Percentiles rank a stretch among this genome's conserved stretches.
Evolutionary conservation across 495 filamentous ascomycete genomes (phyloP).

Genomic region (Thozetella sp.): DNA sequence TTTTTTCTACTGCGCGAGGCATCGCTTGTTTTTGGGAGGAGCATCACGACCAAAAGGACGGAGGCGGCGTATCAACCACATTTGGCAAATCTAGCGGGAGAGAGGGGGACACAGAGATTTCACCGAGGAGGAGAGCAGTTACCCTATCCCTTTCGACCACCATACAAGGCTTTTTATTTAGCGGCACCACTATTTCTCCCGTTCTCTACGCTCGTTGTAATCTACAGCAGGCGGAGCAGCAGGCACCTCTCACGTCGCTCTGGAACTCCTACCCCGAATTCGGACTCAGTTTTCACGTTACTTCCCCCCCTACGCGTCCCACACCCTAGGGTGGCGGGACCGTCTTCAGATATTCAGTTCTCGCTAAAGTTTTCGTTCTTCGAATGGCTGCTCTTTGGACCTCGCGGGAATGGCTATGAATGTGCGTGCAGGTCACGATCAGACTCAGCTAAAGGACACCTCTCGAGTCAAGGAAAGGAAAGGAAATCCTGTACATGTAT

Average conservation of each 20-base stretch:
- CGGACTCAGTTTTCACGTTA: background rate
- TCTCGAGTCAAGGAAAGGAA: background rate
- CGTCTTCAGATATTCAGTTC: constrained; percentile 27
- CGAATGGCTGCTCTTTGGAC: constrained; percentile 5
- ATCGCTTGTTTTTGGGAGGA: constrained; percentile 1
- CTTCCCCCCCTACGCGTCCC: background rate
- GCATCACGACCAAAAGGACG: constrained; percentile 29
- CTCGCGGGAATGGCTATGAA: constrained; percentile 20
- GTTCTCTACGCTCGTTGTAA: constrained; percentile 61
- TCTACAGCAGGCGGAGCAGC: constrained; percentile 33
- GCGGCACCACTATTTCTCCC: constrained; percentile 21
- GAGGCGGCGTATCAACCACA: constrained; percentile 26
- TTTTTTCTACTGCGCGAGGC: background rate
- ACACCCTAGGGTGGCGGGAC: background rate
- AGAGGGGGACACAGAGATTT: constrained; percentile 2
- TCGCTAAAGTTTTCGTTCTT: constrained; percentile 19
- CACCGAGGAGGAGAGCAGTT: constrained; percentile 4
- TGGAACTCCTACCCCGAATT: constrained; percentile 15
- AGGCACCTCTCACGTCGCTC: constrained; percentile 33
- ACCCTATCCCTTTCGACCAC: background rate
- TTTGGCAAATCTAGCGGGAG: constrained; percentile 20
- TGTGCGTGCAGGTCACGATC: constrained; percentile 11
- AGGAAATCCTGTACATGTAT: constrained; percentile 6
- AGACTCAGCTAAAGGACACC: background rate
- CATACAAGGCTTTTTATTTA: constrained; percentile 13